Base-by-base conservation (phyloP, 805 yeast species). In the Candida krabiensis region DNA sequence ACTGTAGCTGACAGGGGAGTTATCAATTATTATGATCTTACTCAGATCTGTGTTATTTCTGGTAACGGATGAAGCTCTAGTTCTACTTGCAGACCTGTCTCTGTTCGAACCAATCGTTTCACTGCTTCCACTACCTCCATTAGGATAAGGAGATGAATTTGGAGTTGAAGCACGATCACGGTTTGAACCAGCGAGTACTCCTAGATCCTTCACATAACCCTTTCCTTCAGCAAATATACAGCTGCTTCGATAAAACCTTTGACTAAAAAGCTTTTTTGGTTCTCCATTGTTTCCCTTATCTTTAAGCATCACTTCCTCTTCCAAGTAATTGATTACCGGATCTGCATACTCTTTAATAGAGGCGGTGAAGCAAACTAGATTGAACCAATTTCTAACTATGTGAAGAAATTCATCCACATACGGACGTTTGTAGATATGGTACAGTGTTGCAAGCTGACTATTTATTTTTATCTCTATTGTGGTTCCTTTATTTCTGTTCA, bases 341-440 rank as follows among this genome's bases (percentile, higher is more conserved):
- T 93, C 99, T 0, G 99, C 98, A 55, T 93, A 93, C 57, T 88
- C 96, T 60, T 81, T 79, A 44, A 93, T 90, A 27, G 95, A 84
- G 2, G 99, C 99, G 0, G 99, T 93, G 69, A 93, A 93, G 8
- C 95, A 79, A 22, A 89, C 90, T 29, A 93, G 67, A 50, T 88
- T 84, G 63, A 77, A 93, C 97, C 97, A 91, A 51, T 79, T 78
- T 36, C 83, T 70, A 7, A 89, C 93, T 44, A 82, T 82, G 42
- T 77, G 69, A 18, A 93, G 68, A 54, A 93, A 93, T 47, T 79
- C 76, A 60, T 88, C 96, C 59, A 96, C 93, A 56, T 73, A 83
- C 0, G 99, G 99, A 37, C 99, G 69, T 58, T 91, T 91, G 56
- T 87, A 86, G 18, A 93, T 96, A 58, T 84, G 85, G 61, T 91